phyloP scores from a whole-genome alignment of 768 basidiomycete species.

The Lactifluus echinatus region DNA sequence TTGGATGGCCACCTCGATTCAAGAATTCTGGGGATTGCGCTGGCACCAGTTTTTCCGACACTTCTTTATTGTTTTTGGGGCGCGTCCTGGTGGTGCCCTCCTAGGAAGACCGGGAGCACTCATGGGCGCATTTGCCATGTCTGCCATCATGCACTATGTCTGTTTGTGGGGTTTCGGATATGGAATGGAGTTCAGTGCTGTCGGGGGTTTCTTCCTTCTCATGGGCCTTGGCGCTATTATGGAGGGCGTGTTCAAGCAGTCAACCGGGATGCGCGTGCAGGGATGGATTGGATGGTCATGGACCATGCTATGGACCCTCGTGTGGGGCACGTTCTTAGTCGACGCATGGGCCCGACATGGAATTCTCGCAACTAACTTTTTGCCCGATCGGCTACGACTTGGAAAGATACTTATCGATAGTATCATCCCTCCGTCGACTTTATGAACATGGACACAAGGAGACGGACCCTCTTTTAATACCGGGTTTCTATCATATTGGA shows the following conservation, averaged over 20 bases:
- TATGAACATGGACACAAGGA: too few relatives aligned
- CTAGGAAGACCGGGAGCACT: neutral
- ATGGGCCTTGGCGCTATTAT: too few relatives aligned
- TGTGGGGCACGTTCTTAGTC: constrained; percentile 30
- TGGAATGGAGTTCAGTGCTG: neutral
- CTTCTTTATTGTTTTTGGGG: too few relatives aligned
- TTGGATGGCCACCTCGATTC: too few relatives aligned
- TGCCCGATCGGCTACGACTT: neutral
- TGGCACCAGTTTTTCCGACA: neutral
- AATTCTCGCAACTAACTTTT: neutral
- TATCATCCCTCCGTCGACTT: neutral
- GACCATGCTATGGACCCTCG: constrained; percentile 39
- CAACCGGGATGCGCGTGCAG: too few relatives aligned
- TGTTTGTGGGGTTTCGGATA: neutral
- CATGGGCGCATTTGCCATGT: neutral
- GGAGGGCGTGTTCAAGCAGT: too few relatives aligned
- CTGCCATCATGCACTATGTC: neutral
- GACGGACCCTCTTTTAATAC: too few relatives aligned
- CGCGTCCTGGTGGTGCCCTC: neutral
- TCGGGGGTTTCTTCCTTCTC: too few relatives aligned
- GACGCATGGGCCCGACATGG: constrained; percentile 10
- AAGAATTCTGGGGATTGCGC: neutral
- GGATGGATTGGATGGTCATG: too few relatives aligned
- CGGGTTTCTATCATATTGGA: too few relatives aligned
- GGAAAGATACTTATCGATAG: neutral